A percentile compares a stretch with the other conserved stretches of the same genome.
These are phyloP conservation scores for Mycena haematopus DNA, from an alignment of 768 basidiomycete species.

Conservation along the genomic window DNA sequence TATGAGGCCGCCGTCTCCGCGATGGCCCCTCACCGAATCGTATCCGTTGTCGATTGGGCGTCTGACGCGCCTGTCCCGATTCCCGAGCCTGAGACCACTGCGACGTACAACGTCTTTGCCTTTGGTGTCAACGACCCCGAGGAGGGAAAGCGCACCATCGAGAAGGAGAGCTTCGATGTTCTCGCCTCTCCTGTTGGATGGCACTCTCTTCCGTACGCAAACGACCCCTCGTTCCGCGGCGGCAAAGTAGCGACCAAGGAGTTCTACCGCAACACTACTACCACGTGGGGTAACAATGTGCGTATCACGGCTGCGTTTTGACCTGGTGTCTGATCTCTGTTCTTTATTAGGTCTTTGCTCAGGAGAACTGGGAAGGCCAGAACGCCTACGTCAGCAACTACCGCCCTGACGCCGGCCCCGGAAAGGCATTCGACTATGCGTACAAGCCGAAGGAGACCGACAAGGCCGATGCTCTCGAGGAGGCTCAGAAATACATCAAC, in stretches of 20 bases:
- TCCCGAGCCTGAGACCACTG: constrained; percentile 41
- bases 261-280: constrained; percentile 71
- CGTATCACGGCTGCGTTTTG: constrained; percentile 16
- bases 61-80: constrained; percentile 70
- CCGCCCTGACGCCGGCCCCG: constrained; percentile 72
- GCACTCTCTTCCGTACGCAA: constrained; percentile 79
- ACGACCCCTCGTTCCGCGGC: constrained; percentile 62
- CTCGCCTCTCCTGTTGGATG: constrained; percentile 90
- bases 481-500: constrained; percentile 86
- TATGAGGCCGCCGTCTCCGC: constrained; percentile 90
- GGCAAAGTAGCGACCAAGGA: constrained; percentile 33
- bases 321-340: not conserved
- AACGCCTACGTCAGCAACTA: constrained; percentile 73
- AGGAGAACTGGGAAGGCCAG: constrained; percentile 89
- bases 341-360: constrained; percentile 72
- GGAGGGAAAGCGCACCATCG: constrained; percentile 63
- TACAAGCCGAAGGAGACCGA: constrained; percentile 75
- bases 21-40: constrained; percentile 73
- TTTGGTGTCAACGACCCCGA: constrained; percentile 90
- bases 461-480: constrained; percentile 61
- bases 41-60: constrained; percentile 95
- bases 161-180: constrained; percentile 74
- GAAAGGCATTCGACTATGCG: constrained; percentile 68
- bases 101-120: constrained; percentile 75
- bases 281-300: constrained; percentile 89